These are phyloP conservation scores for Plenodomus tracheiphilus DNA, from an alignment of 2,329 filamentous ascomycete genomes.

Conservation along the genomic window DNA sequence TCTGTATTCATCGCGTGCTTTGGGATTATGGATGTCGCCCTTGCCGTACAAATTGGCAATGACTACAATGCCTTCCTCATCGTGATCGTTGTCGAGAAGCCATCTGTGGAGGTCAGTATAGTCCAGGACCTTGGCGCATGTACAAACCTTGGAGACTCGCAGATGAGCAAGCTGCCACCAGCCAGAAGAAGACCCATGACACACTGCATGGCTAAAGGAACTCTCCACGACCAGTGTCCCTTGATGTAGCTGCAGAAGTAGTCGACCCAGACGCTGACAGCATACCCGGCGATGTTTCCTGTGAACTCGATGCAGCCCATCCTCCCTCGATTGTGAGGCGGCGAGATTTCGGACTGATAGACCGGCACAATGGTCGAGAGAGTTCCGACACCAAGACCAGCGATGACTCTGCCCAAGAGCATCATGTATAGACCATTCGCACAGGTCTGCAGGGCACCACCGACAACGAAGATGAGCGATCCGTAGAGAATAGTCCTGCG, in stretches of 20 bases:
- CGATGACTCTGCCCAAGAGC: conserved; percentile 58
- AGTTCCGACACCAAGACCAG: conserved; percentile 55
- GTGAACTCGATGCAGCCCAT: conserved; percentile 98
- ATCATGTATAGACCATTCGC: conserved; percentile 88
- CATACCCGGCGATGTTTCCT: conserved; percentile 94
- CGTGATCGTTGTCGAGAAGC: conserved; percentile 95
- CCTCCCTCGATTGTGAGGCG: conserved; percentile 92
- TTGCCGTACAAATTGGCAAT: conserved; percentile 97
- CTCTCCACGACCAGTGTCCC: conserved; percentile 82
- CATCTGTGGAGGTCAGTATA: conserved; percentile 62
- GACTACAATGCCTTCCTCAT: conserved; percentile 97
- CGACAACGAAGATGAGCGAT: conserved; percentile 81
- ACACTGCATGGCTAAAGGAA: conserved; percentile 90
- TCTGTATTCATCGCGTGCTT: conserved; percentile 92
- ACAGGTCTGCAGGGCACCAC: conserved; percentile 82
- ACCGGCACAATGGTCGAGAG: conserved; percentile 57
- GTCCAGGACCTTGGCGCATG: not conserved
- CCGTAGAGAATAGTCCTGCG: conserved; percentile 91
- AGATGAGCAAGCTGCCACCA: conserved; percentile 86
- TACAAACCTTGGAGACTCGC: conserved; percentile 88
- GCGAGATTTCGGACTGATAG: conserved; percentile 68
- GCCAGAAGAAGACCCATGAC: conserved; percentile 88
- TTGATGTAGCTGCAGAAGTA: conserved; percentile 94
- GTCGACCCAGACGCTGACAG: conserved; percentile 97
- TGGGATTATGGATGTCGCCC: conserved; percentile 90